Conservation (phyloP, 2,329 filamentous ascomycete species). For the Xylariaceae sp. region DNA sequence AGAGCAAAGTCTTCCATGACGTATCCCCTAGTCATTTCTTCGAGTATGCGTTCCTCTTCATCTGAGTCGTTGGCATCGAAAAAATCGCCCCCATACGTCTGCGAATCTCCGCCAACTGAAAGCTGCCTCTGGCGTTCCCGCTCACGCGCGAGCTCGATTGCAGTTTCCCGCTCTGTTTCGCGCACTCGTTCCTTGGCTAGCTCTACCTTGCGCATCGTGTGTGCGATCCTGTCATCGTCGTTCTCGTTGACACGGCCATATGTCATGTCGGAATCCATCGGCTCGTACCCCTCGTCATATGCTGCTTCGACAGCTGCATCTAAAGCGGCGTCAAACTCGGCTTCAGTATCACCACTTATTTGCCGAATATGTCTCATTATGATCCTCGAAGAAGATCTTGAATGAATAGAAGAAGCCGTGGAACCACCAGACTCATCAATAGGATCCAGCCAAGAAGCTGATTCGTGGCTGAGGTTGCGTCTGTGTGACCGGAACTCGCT, state of each 20-base stretch:
- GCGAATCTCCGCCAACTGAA: constrained; percentile 41
- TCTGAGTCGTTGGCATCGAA: constrained; percentile 64
- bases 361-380: constrained; percentile 68
- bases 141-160: constrained; percentile 59
- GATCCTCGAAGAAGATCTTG: constrained; percentile 69
- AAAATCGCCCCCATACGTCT: constrained; percentile 53
- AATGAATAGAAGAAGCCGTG: constrained; percentile 75
- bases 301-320: constrained; percentile 95
- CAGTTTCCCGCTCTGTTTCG: constrained; percentile 68
- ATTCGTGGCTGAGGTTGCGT: constrained; percentile 69
- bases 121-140: constrained; percentile 51
- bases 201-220: constrained; percentile 66
- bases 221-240: constrained; percentile 48
- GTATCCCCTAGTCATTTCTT: constrained; percentile 85
- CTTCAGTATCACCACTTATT: constrained; percentile 71
- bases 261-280: constrained; percentile 51
- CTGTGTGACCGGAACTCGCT: constrained; percentile 38
- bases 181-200: constrained; percentile 72
- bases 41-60: constrained; percentile 75
- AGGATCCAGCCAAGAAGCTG: constrained; percentile 90
- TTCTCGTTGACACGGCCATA: constrained; percentile 36
- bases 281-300: constrained; percentile 88
- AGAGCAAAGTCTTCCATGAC: constrained; percentile 81
- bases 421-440: constrained; percentile 88
- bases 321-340: constrained; percentile 89